phyloP scores from a whole-genome alignment of 1,139 yeast species.

The Arxiozyma telluris region DNA sequence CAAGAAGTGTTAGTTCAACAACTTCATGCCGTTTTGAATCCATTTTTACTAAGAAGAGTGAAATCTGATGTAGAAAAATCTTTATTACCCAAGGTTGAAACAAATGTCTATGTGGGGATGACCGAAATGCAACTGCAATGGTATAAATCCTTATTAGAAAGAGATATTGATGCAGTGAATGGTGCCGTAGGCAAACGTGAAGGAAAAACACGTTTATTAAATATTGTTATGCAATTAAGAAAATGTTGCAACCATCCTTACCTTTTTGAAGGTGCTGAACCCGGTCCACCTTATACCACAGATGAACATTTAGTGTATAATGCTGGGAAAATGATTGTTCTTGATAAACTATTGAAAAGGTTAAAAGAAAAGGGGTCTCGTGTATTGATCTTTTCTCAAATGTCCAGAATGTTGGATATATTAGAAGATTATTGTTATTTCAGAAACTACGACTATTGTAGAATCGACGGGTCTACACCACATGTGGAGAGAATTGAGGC shows the following conservation, averaged over 20 bases:
- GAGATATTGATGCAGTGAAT: constrained; percentile 75
- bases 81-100: constrained; percentile 62
- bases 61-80: constrained; percentile 76
- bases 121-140: constrained; percentile 67
- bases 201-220: constrained; percentile 62
- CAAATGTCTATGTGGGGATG: constrained; percentile 66
- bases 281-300: constrained; percentile 79
- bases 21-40: constrained; percentile 77
- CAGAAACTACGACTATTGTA: constrained; percentile 56
- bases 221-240: constrained; percentile 75
- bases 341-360: constrained; percentile 58
- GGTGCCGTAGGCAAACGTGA: constrained; percentile 72
- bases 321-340: constrained; percentile 62
- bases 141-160: constrained; percentile 68
- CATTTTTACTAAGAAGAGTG: constrained; percentile 64
- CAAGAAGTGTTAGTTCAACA: constrained; percentile 71
- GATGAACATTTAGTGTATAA: constrained; percentile 72
- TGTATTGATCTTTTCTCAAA: constrained; percentile 69
- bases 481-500: constrained; percentile 88
- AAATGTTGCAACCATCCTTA: constrained; percentile 82
- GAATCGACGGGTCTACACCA: constrained; percentile 82
- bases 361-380: constrained; percentile 61
- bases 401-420: constrained; percentile 74
- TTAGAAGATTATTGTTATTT: constrained; percentile 69
- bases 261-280: constrained; percentile 77